Evolutionary conservation across 148 eudicot species (phyloP).

Genomic region (Amaranthus hypochondriacus): DNA sequence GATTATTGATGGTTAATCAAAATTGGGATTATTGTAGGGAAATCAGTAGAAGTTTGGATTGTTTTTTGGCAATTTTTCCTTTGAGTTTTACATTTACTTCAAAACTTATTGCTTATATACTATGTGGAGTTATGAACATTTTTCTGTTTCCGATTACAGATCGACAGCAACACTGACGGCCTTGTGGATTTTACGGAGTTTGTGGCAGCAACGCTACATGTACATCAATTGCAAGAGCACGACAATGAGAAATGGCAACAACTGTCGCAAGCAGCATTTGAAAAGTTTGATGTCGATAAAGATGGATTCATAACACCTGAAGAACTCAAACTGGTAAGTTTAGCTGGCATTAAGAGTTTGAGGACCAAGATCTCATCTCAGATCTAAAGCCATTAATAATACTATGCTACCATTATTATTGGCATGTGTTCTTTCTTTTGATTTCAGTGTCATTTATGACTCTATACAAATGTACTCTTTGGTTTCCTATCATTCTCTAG

Average conservation of each 20-base stretch:
- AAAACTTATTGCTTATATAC: background rate
- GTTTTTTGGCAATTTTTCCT: background rate
- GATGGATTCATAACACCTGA: slow-evolving; percentile 91
- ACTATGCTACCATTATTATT: slow-evolving; percentile 1
- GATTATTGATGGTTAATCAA: background rate
- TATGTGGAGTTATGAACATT: slow-evolving; percentile 1
- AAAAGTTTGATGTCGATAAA: slow-evolving; percentile 85
- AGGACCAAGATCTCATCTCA: slow-evolving; percentile 15
- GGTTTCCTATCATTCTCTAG: background rate
- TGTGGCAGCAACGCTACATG: slow-evolving; percentile 88
- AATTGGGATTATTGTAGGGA: background rate
- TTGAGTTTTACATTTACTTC: background rate
- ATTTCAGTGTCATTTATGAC: background rate
- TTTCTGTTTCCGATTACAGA: slow-evolving; percentile 42
- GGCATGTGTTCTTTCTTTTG: background rate
- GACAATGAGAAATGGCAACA: slow-evolving; percentile 77
- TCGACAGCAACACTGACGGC: slow-evolving; percentile 93
- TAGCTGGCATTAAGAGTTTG: slow-evolving; percentile 4
- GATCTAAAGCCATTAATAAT: slow-evolving; percentile 12
- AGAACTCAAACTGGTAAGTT: slow-evolving; percentile 76
- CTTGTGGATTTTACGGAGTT: slow-evolving; percentile 87
- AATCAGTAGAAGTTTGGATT: background rate
- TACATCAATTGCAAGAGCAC: slow-evolving; percentile 87
- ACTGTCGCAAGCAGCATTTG: slow-evolving; percentile 83
- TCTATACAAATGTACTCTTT: too few species aligned